These are phyloP conservation scores for Phyllostachys edulis DNA, from an alignment of 176 grass and related monocot species.

Conservation along the genomic window DNA sequence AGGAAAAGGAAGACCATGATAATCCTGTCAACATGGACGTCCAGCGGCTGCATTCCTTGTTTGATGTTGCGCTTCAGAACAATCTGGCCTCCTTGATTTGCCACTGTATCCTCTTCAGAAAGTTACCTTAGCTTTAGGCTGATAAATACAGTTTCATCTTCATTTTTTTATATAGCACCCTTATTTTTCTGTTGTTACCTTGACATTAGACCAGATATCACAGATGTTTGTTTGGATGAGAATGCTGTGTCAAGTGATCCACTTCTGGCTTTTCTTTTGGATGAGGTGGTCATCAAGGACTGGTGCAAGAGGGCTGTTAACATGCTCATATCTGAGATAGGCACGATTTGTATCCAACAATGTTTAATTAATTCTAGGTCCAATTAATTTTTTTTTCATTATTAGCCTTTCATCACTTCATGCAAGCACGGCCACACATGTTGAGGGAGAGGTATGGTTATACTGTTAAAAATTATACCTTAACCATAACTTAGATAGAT, in stretches of 20 bases:
- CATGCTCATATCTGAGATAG: slow-evolving; percentile 53
- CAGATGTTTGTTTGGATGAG: slow-evolving; percentile 97
- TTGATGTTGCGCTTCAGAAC: slow-evolving; percentile 88
- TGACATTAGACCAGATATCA: slow-evolving; percentile 79
- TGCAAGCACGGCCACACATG: background rate
- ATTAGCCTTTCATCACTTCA: slow-evolving; percentile 3
- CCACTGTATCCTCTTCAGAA: slow-evolving; percentile 81
- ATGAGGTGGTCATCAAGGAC: slow-evolving; percentile 97
- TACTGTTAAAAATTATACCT: slow-evolving; percentile 29
- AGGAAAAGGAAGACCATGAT: slow-evolving; percentile 64
- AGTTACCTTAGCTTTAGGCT: slow-evolving; percentile 4
- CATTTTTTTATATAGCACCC: background rate
- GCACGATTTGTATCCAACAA: slow-evolving; percentile 77
- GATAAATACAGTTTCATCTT: slow-evolving; percentile 7
- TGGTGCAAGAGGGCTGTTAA: slow-evolving; percentile 81
- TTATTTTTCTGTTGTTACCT: slow-evolving; percentile 40
- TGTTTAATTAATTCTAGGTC: slow-evolving; percentile 15
- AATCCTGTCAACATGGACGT: slow-evolving; percentile 65
- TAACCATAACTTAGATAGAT: slow-evolving; percentile 65
- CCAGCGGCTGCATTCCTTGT: slow-evolving; percentile 75
- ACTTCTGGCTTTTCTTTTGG: slow-evolving; percentile 93
- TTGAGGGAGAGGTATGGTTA: background rate
- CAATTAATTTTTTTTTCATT: background rate
- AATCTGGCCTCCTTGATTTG: slow-evolving; percentile 89
- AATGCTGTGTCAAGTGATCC: slow-evolving; percentile 97